Evolutionary conservation across 176 grass and related monocot genomes (phyloP).

Genomic region (Tillandsia leiboldiana): DNA sequence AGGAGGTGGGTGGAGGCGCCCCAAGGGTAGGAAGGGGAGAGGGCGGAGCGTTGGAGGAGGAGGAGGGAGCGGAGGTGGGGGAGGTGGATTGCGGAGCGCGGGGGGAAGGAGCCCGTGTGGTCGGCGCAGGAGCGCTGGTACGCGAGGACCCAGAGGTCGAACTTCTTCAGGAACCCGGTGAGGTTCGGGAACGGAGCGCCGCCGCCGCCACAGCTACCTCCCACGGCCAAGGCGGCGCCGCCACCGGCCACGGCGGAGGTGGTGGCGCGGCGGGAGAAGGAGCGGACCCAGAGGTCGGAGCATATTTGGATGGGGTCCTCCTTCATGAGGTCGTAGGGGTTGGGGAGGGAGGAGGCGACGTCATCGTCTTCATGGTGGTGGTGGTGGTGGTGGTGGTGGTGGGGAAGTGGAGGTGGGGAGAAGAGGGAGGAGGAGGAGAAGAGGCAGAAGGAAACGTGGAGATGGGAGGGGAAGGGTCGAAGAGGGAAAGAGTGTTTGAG

Average conservation of each 20-base stretch:
- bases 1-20: constrained; percentile 67
- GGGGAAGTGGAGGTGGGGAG: background rate
- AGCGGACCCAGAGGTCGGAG: constrained; percentile 63
- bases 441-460: constrained; percentile 13
- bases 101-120: constrained; percentile 68
- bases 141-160: constrained; percentile 85
- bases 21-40: constrained; percentile 34
- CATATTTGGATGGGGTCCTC: constrained; percentile 57
- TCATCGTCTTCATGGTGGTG: background rate
- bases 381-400: constrained; percentile 6
- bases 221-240: no score
- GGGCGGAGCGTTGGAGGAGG: constrained; percentile 46
- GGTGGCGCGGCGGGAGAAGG: constrained; percentile 40
- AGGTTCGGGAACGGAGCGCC: constrained; percentile 50
- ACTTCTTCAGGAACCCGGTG: constrained; percentile 72
- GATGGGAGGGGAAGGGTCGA: constrained; percentile 5
- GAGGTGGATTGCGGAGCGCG: constrained; percentile 43
- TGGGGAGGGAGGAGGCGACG: constrained; percentile 22
- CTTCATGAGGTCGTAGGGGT: constrained; percentile 53
- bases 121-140: constrained; percentile 85
- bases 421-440: constrained; percentile 29
- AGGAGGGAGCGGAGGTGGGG: constrained; percentile 71
- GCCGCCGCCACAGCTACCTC: no score
- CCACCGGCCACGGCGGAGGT: background rate
- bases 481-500: constrained; percentile 9